Conservation (phyloP, 2,329 filamentous ascomycete genomes). For the Stromatinia cepivora region DNA sequence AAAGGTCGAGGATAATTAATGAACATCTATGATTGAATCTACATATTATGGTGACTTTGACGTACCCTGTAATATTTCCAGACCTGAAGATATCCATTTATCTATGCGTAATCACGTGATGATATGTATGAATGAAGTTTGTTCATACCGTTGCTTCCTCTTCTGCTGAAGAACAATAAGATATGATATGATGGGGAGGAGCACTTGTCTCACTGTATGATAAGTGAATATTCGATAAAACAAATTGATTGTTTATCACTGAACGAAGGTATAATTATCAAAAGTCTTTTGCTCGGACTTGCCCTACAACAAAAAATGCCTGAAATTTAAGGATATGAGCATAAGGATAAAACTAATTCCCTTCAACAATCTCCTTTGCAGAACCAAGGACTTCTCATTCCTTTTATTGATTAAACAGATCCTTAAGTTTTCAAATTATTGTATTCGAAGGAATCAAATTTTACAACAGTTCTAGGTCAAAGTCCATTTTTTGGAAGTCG, state of each 20-base stretch:
- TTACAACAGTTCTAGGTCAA: conserved; percentile 1
- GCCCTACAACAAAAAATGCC: conserved; percentile 7
- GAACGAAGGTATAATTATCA: not conserved
- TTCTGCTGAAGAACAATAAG: not conserved
- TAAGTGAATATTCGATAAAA: not conserved
- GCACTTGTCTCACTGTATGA: not conserved
- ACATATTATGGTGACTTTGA: not conserved
- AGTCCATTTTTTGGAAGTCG: conserved; percentile 12
- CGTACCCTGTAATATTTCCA: not conserved
- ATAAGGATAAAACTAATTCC: not conserved
- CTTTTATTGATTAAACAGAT: not conserved
- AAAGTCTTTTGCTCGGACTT: conserved; percentile 11
- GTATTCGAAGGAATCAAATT: not conserved
- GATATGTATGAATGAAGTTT: not conserved
- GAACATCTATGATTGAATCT: not conserved
- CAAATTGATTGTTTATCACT: too few relatives aligned
- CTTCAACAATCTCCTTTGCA: not conserved
- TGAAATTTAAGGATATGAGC: conserved; percentile 16
- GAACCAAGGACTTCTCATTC: not conserved
- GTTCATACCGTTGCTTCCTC: not conserved
- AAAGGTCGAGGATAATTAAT: not conserved
- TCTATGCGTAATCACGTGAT: not conserved
- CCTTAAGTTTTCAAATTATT: not conserved
- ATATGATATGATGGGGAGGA: not conserved
- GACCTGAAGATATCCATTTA: not conserved